phyloP scores from a whole-genome alignment of 192 early-diverging fungal species.

The Allomyces macrogynus region DNA sequence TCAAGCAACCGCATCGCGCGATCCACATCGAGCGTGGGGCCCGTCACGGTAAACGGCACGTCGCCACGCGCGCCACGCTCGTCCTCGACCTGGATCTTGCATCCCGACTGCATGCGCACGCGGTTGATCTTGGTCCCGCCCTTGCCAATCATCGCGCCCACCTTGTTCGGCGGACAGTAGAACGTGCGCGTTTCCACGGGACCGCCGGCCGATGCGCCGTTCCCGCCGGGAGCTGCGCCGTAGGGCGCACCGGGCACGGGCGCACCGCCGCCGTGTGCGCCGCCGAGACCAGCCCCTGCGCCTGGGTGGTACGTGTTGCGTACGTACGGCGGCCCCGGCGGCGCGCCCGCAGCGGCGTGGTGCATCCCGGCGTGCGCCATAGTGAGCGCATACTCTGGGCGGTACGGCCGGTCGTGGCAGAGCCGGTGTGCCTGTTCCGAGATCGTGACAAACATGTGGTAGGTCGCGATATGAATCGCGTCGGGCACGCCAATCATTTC shows the following conservation, averaged over 20 bases:
- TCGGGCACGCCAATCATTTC: constrained; percentile 71
- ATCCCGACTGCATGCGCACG: constrained; percentile 54
- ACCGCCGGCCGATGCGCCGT: no score
- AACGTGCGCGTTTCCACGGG: not conserved
- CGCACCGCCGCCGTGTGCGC: not conserved
- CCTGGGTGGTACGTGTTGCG: not conserved
- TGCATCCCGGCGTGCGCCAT: not conserved
- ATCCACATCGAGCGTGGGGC: not conserved
- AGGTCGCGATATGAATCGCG: constrained; percentile 53
- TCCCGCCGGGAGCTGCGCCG: no score
- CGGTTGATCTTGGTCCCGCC: constrained; percentile 62
- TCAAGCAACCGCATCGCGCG: not conserved
- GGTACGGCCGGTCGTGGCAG: not conserved
- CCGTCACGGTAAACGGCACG: not conserved
- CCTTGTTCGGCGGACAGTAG: constrained; percentile 70
- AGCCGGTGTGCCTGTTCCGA: not conserved
- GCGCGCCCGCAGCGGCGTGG: not conserved
- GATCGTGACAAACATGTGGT: not conserved
- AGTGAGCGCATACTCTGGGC: not conserved
- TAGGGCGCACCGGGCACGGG: no score
- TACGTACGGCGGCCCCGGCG: not conserved
- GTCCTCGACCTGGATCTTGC: constrained; percentile 30
- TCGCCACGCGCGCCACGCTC: not conserved
- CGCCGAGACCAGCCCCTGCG: not conserved
- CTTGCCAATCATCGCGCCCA: constrained; percentile 95